Evolutionary conservation across 768 basidiomycete species (phyloP).

Genomic region (Lentinula detonsa): DNA sequence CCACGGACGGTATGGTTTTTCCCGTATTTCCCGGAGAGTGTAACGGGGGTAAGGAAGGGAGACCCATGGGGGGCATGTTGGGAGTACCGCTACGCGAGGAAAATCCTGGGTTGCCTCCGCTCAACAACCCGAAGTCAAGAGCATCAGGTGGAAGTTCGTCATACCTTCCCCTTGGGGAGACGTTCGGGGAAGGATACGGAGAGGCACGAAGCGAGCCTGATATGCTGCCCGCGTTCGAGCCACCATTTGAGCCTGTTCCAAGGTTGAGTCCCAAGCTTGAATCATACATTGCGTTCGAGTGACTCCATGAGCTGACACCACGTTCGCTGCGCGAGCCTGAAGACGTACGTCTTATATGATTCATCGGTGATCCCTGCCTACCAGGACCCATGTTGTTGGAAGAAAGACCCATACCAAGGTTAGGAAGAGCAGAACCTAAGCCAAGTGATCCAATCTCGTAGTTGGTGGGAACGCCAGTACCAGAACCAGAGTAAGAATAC

Average conservation of each 20-base stretch:
- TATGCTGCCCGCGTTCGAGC: not conserved
- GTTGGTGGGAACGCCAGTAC: not conserved
- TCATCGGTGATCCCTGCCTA: not conserved
- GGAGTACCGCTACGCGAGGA: not conserved
- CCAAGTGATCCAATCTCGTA: slow-evolving; percentile 1
- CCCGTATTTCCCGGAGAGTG: not conserved
- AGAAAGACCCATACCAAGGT: slow-evolving; percentile 6
- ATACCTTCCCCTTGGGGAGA: slow-evolving; percentile 51
- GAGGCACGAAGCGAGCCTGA: slow-evolving; percentile 3
- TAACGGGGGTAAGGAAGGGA: slow-evolving; percentile 4
- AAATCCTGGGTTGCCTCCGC: not conserved
- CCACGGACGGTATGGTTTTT: slow-evolving; percentile 1
- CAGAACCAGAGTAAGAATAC: slow-evolving; percentile 8
- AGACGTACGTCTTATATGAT: slow-evolving; percentile 3
- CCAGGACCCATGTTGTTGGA: not conserved
- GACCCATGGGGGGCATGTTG: slow-evolving; percentile 1
- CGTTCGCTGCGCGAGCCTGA: slow-evolving; percentile 7
- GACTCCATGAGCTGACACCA: not conserved
- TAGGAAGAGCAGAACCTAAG: slow-evolving; percentile 9
- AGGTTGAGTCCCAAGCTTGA: not conserved
- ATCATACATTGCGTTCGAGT: not conserved
- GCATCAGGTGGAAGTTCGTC: slow-evolving; percentile 35
- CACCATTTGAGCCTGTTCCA: not conserved
- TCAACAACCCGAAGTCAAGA: slow-evolving; percentile 6
- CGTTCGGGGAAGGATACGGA: slow-evolving; percentile 59